Base-by-base conservation (phyloP, 768 basidiomycete genomes). In the Termitomyces sp. region DNA sequence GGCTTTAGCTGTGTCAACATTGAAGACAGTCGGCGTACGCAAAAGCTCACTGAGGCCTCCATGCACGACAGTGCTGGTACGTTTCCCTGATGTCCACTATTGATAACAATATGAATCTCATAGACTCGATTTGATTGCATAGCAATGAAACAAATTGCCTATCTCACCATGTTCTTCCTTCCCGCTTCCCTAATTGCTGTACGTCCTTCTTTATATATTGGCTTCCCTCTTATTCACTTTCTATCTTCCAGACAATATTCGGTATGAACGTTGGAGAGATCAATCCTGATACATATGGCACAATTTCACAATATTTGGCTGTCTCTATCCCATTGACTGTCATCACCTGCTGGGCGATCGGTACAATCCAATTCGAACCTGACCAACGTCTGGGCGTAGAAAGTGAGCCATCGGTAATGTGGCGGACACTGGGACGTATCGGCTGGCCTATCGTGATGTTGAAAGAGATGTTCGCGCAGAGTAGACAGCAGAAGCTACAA, bases 91-190 rank as follows among this genome's bases (percentile, higher is more conserved):
- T 42, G 37, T 1, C 20, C 18, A 39, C n/a, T 18, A 9, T 2
- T 15, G 8, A 18, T 8, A 39, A 39, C 18, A 6, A 39, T 3
- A 31, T n/a, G 10, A 48, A 12, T n/a, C 8, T 24, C 12, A 18
- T 48, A 8, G 2, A 48, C 36, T 58, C 15, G 42, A n/a, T 9
- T 20, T 29, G 37, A 41, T 36, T 33, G 22, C 20, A 22, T 51
- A 74, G 79, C 77, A 18, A 79, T 80, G 74, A 79, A 79, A 56
- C 74, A 83, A 54, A 78, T 86, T 33, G 76, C 82, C 0, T 84
- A 83, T 58, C 68, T 86, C 1, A 82, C 83, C 0, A 85, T 85
- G 81, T 64, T 84, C 18, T 86, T 85, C 66, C 69, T 86, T 9
- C 85, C 85, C 0, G 78, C 81, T 2, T 77, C 77, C 15, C 81